A percentile compares a stretch with the other conserved stretches of the same genome.
These are phyloP conservation scores for Candida easanensis DNA, from an alignment of 805 yeast genomes.

Conservation along the genomic window DNA sequence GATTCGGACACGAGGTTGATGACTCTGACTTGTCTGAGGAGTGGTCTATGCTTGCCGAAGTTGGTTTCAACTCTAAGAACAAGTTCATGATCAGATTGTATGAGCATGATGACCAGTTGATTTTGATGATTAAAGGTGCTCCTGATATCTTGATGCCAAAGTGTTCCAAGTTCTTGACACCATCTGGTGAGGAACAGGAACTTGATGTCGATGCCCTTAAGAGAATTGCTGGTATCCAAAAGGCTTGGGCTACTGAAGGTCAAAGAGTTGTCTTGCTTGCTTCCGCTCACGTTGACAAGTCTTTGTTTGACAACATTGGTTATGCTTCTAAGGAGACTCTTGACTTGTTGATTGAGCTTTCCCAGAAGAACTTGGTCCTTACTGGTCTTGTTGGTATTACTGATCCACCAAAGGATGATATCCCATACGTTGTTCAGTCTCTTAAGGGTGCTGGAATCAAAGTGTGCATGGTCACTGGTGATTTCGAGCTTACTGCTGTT, in stretches of 20 bases:
- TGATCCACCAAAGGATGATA: constrained; percentile 42
- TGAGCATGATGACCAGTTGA: constrained; percentile 7
- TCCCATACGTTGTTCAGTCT: constrained; percentile 31
- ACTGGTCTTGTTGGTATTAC: constrained; percentile 41
- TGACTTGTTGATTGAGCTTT: constrained; percentile 14
- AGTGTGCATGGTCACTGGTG: constrained; percentile 49
- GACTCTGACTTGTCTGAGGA: constrained; percentile 11
- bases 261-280: constrained; percentile 40
- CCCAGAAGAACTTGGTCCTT: constrained; percentile 26
- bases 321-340: constrained; percentile 12
- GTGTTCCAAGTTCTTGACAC: constrained; percentile 25
- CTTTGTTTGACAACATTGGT: constrained; percentile 7
- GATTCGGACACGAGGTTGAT: constrained; percentile 31
- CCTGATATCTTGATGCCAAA: constrained; percentile 40
- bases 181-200: constrained; percentile 13
- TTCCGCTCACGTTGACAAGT: constrained; percentile 26
- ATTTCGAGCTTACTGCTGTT: constrained; percentile 48
- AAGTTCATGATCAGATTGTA: constrained; percentile 41
- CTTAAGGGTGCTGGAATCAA: constrained; percentile 40
- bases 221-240: constrained; percentile 28
- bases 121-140: constrained; percentile 40
- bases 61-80: constrained; percentile 44
- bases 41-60: constrained; percentile 30
- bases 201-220: constrained; percentile 10
- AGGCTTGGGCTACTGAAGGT: constrained; percentile 36